Conservation (phyloP, 371 early-diverging fungal species). For the Parasitella parasitica region DNA sequence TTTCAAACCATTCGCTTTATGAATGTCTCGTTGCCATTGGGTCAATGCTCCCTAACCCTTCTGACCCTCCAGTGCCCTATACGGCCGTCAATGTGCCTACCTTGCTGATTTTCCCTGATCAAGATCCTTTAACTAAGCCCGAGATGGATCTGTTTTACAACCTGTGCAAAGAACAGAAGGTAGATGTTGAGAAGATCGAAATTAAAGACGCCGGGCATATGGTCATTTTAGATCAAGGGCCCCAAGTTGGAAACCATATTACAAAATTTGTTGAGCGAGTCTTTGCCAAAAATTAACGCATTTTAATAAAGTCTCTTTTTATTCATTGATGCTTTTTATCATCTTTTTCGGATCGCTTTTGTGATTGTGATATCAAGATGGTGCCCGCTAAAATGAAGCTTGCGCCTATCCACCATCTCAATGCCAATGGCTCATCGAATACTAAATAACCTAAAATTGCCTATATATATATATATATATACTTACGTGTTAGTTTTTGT, state of each 20-base stretch:
- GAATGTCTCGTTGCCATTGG: conserved; percentile 25
- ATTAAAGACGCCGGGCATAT: conserved; percentile 33
- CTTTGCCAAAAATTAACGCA: neutral
- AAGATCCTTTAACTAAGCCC: conserved; percentile 20
- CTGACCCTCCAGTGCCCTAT: neutral
- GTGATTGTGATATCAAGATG: conserved; percentile 47
- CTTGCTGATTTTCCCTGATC: conserved; percentile 29
- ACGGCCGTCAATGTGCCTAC: neutral
- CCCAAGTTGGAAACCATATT: conserved; percentile 14
- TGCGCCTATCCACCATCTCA: conserved; percentile 81
- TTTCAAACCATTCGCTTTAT: conserved; percentile 18
- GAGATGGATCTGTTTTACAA: conserved; percentile 27
- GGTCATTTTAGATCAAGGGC: conserved; percentile 30
- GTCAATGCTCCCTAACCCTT: conserved; percentile 1
- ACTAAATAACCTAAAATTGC: conserved; percentile 66
- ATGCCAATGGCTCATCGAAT: conserved; percentile 67
- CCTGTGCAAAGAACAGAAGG: conserved; percentile 10
- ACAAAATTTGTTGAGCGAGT: conserved; percentile 7
- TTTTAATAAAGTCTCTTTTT: neutral
- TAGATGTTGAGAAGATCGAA: neutral
- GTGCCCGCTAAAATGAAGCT: conserved; percentile 68
- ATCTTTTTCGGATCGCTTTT: conserved; percentile 22
- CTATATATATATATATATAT: conserved; percentile 22
- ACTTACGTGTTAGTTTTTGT: neutral
- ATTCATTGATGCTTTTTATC: conserved; percentile 3